Percentiles rank a stretch among this genome's conserved stretches.
Conservation (phyloP, 2,329 filamentous ascomycete species). For the Cladobotryum mycophilum region DNA sequence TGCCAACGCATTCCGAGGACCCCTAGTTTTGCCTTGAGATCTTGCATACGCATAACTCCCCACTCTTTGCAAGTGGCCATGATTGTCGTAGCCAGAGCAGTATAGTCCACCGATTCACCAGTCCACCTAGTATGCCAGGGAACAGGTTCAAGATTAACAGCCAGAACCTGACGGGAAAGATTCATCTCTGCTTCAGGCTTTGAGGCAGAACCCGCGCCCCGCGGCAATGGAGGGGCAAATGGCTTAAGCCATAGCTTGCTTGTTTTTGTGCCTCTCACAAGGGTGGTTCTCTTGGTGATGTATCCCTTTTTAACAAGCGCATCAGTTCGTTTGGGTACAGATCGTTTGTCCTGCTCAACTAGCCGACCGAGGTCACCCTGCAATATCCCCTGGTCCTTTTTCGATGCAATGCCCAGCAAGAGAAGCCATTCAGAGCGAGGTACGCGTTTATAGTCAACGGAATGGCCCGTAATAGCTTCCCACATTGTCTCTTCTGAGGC, state of each 20-base stretch:
- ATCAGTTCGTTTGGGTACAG: conserved; percentile 56
- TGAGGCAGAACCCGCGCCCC: conserved; percentile 22
- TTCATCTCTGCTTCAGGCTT: conserved; percentile 30
- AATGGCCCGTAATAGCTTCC: conserved; percentile 54
- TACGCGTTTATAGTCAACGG: conserved; percentile 51
- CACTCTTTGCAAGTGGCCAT: conserved; percentile 53
- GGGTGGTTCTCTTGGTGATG: conserved; percentile 53
- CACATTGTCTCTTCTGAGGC: conserved; percentile 52
- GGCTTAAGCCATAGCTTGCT: conserved; percentile 56
- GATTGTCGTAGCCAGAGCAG: conserved; percentile 50
- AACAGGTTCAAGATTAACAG: conserved; percentile 45
- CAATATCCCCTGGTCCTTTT: conserved; percentile 48
- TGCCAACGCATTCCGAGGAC: conserved; percentile 49
- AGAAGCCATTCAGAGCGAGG: conserved; percentile 54
- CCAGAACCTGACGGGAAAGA: conserved; percentile 33
- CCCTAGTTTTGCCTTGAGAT: conserved; percentile 53
- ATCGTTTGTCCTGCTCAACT: conserved; percentile 57
- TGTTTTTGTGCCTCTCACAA: conserved; percentile 53
- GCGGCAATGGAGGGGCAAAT: conserved; percentile 44
- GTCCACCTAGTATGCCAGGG: conserved; percentile 53
- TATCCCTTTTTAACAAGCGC: conserved; percentile 55
- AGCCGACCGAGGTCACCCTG: conserved; percentile 54
- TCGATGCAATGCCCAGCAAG: conserved; percentile 51
- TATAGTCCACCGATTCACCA: conserved; percentile 52
- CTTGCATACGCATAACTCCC: conserved; percentile 51